These are phyloP conservation scores for Pseudogymnoascus sp. DNA, from an alignment of 2,329 filamentous ascomycete genomes.

Conservation along the genomic window DNA sequence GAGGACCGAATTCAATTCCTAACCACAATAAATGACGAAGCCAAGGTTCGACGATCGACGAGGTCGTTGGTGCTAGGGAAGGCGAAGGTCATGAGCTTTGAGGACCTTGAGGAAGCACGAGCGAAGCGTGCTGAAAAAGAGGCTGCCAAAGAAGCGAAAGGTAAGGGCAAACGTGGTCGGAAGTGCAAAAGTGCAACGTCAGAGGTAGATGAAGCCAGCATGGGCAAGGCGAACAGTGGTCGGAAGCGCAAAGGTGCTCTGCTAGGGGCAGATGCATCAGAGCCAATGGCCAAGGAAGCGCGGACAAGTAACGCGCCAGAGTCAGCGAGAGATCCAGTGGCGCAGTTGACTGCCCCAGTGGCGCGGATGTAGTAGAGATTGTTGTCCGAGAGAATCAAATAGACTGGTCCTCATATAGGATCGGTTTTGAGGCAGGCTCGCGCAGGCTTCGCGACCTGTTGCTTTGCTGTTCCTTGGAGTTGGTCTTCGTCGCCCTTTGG, in stretches of 20 bases:
- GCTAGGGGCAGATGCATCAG: conserved; percentile 2
- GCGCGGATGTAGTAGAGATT: too few species aligned
- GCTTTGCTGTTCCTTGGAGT: too few species aligned
- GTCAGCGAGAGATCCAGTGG: too few species aligned
- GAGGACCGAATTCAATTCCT: background rate
- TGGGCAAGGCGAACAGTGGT: too few species aligned
- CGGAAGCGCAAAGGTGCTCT: too few species aligned
- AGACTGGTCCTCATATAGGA: too few species aligned
- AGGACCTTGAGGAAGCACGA: conserved; percentile 17
- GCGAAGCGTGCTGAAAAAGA: conserved; percentile 17
- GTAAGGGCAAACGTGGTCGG: conserved; percentile 14
- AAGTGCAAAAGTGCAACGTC: background rate
- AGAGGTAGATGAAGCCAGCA: conserved; percentile 16
- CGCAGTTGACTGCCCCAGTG: too few species aligned
- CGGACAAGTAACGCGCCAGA: too few species aligned
- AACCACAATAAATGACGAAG: conserved; percentile 19
- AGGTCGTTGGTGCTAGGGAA: conserved; percentile 14
- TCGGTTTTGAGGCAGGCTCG: too few species aligned
- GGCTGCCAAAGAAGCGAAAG: conserved; percentile 10
- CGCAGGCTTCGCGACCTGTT: too few species aligned
- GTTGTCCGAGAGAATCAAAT: too few species aligned
- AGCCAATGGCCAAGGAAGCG: background rate
- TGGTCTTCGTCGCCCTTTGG: too few species aligned
- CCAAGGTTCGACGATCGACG: conserved; percentile 18
- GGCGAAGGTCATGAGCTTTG: conserved; percentile 28